phyloP scores from a whole-genome alignment of 2,329 filamentous ascomycete genomes.

The Neonectria coccinea region DNA sequence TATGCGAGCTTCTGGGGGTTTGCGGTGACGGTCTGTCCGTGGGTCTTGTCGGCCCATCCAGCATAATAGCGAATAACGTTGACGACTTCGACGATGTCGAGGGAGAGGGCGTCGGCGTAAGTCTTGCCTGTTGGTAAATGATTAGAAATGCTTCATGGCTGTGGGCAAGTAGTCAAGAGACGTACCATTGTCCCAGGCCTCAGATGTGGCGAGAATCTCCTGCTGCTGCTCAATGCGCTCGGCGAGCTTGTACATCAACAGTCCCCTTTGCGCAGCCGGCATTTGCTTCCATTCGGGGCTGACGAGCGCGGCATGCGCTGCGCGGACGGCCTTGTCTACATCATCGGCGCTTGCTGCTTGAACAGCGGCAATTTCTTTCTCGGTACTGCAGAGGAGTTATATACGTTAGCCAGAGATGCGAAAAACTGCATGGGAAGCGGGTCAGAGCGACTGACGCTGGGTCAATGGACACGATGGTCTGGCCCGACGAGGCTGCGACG shows the following conservation, averaged over 20 bases:
- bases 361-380: conserved; percentile 47
- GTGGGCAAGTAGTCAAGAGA: conserved; percentile 44
- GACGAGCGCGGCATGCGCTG: conserved; percentile 74
- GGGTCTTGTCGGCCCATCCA: conserved; percentile 88
- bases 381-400: conserved; percentile 38
- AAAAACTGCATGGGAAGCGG: too few species aligned
- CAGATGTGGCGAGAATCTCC: conserved; percentile 60
- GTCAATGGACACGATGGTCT: conserved; percentile 46
- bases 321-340: conserved; percentile 47
- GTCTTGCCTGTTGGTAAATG: conserved; percentile 60
- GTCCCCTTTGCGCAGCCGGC: conserved; percentile 72
- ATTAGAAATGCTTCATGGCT: conserved; percentile 46
- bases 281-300: conserved; percentile 76
- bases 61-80: conserved; percentile 57
- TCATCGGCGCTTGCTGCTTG: conserved; percentile 46
- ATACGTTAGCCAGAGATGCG: conserved; percentile 5
- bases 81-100: conserved; percentile 66
- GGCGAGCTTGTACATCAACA: conserved; percentile 76
- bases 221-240: conserved; percentile 69
- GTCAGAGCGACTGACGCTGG: conserved; percentile 42
- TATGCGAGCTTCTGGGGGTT: conserved; percentile 82
- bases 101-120: conserved; percentile 69
- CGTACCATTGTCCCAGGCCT: conserved; percentile 74
- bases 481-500: conserved; percentile 56
- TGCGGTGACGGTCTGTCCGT: conserved; percentile 83